Conservation (phyloP, 2,329 filamentous ascomycete species). For the Sporothrix phasma region DNA sequence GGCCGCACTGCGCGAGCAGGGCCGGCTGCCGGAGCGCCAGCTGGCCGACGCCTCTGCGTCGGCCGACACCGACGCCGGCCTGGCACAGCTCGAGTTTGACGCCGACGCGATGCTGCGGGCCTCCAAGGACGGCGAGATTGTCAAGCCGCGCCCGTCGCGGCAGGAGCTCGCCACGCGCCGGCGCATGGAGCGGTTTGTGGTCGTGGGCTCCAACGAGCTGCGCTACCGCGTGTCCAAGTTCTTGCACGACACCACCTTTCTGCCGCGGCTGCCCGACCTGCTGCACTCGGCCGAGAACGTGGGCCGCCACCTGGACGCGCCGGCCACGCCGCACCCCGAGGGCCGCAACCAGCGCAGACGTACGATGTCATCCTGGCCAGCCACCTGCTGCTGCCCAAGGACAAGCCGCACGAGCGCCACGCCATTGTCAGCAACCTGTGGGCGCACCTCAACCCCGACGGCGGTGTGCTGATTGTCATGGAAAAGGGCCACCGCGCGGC, state of each 20-base stretch:
- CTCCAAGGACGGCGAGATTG: conserved; percentile 3
- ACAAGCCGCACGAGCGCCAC: conserved; percentile 67
- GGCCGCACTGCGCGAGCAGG: conserved; percentile 52
- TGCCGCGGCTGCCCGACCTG: conserved; percentile 85
- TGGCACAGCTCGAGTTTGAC: too few species aligned
- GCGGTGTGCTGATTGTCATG: conserved; percentile 75
- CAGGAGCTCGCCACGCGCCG: conserved; percentile 42
- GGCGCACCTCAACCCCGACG: conserved; percentile 72
- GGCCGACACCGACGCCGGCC: conserved; percentile 35
- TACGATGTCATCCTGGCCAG: conserved; percentile 88
- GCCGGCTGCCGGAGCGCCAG: conserved; percentile 44
- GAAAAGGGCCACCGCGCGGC: conserved; percentile 84
- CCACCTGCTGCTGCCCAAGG: conserved; percentile 66
- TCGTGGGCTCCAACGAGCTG: conserved; percentile 66
- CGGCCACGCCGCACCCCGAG: conserved; percentile 34
- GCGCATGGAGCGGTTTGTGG: conserved; percentile 71
- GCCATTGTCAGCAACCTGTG: conserved; percentile 79
- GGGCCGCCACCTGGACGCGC: conserved; percentile 49
- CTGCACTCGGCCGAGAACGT: conserved; percentile 53
- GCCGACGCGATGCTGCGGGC: conserved; percentile 31
- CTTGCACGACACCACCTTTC: conserved; percentile 80
- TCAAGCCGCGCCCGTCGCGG: background rate
- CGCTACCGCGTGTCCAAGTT: conserved; percentile 66
- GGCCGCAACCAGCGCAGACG: conserved; percentile 44
- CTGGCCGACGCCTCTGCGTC: conserved; percentile 26